Base-by-base conservation (phyloP, 2,329 filamentous ascomycete species). In the Thermoascus crustaceus region DNA sequence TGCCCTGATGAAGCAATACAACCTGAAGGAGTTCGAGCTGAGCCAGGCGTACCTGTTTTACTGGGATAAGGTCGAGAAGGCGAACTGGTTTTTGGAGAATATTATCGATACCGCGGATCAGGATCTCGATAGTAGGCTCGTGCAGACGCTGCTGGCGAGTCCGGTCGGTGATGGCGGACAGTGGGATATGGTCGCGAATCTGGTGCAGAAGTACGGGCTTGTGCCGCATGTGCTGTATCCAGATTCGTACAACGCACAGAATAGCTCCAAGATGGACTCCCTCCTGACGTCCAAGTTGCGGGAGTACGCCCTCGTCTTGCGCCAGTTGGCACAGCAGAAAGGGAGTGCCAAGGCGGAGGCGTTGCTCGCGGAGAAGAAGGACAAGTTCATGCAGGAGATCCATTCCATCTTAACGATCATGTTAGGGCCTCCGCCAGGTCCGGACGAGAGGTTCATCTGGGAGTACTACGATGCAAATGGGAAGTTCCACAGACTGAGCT, bases 61-160 rank as follows among this genome's bases (percentile, higher is more conserved):
- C 71, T 93, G 83, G 81, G 87, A 94, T 60, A 94, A 94, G 66
- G 75, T 94, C 13, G 87, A 94, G 61, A 94, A 94, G 61, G 73
- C 82, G 6, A 94, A 94, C 60, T 94, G 76, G 68, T 94, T 93
- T 64, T 72, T 94, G 11, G 85, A 93, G 61, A 82, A 84, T 51
- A 76, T 89, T 41, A 74, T 94, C 37, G 78, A 85, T 43, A 93
- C 86, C 0, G 72, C 76, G 0, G 66, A 68, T 34, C 72, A 86
- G 48, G 76, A 80, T 21, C 69, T 93, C 1, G 83, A 88, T 45
- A 73, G 78, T 14, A 68, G 87, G 7, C 63, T 93, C 3, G 71
- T 94, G 3, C 80, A 87, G 55, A 73, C 72, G 3, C 63, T 94
- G 3, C 66, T 89, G 18, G 63, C 66, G 0, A 71, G 75, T 14